Evolutionary conservation across 2,329 filamentous ascomycete genomes (phyloP), one percentile per base, ranked within the genome.

Genomic region (Ilyonectria destructans): DNA sequence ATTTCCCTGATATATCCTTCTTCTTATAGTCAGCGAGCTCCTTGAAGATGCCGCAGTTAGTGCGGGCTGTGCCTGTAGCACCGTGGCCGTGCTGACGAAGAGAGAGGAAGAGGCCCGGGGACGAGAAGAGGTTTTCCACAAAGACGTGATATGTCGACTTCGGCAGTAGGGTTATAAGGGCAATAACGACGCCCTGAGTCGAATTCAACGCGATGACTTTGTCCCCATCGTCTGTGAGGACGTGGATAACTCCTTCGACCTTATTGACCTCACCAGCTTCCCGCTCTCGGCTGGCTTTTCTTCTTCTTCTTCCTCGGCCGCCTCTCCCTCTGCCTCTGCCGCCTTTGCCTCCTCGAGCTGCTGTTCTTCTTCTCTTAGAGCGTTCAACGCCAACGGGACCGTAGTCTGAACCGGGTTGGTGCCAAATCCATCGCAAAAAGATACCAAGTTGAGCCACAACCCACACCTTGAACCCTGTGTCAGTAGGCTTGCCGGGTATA

Each of bases 111-210:
- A 23, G 21, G 21, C 21, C 21, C 21, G 21, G 21, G 2, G 21
- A 23, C 21, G 21, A 23, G 21, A 23, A 23, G 21, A 23, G 21
- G 21, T 23, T 23, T 2, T 23, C 21, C 21, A 23, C 21, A 23
- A 23, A 23, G 21, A 23, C 21, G 21, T 23, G 21, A 23, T 23
- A 23, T 23, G 21, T 23, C 21, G 21, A 23, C 21, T 59, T 59
- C 37, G 35, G 26, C 17, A 49, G 45, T 21, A 49, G n/a, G n/a
- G 4, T 49, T 49, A 51, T 51, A 8, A 35, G 9, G 48, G 48
- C 48, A 51, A 29, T 51, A 51, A 51, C 23, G 23, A 51, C 48
- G n/a, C 19, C 29, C 48, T 51, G 23, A 51, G 48, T 29, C 48
- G 48, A 29, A 6, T 51, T 51, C 23, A 51, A 51, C 3, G 48